Evolutionary conservation across 106 monocot species (phyloP).

Genomic region (Ottelia alismoides): DNA sequence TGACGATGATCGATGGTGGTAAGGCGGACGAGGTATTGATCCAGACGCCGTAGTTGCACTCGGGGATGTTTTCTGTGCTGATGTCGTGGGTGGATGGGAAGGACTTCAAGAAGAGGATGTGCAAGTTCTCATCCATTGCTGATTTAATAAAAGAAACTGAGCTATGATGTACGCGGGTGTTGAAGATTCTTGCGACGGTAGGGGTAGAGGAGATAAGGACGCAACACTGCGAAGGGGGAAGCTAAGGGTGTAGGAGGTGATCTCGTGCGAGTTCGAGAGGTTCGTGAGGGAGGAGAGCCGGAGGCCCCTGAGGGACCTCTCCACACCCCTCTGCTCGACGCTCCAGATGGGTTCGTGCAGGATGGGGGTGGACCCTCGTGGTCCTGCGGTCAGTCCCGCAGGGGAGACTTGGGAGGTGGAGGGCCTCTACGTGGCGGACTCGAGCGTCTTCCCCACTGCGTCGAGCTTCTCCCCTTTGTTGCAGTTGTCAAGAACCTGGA

Average conservation of each 20-base stretch:
- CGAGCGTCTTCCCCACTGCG: slow-evolving; percentile 59
- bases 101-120: slow-evolving; percentile 50
- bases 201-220: slow-evolving; percentile 68
- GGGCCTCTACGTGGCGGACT: slow-evolving; percentile 43
- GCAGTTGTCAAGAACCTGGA: no score
- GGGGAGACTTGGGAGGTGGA: slow-evolving; percentile 75
- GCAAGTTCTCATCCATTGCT: no score
- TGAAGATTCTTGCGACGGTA: slow-evolving; percentile 49
- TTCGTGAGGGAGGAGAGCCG: slow-evolving; percentile 25
- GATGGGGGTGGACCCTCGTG: slow-evolving; percentile 29
- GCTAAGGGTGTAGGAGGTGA: slow-evolving; percentile 21
- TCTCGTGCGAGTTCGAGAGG: slow-evolving; percentile 21
- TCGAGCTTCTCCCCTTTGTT: slow-evolving; percentile 69
- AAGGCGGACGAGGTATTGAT: slow-evolving; percentile 36
- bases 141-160: no score
- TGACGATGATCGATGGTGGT: slow-evolving; percentile 49
- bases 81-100: slow-evolving; percentile 47
- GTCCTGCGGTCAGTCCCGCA: slow-evolving; percentile 17
- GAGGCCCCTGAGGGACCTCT: slow-evolving; percentile 7
- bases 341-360: slow-evolving; percentile 87
- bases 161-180: no score
- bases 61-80: slow-evolving; percentile 44
- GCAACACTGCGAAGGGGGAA: slow-evolving; percentile 21
- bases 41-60: slow-evolving; percentile 58
- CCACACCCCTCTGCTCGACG: slow-evolving; percentile 34